These are phyloP conservation scores for Leersia perrieri DNA, from an alignment of 176 grass and related monocot genomes.

Conservation along the genomic window DNA sequence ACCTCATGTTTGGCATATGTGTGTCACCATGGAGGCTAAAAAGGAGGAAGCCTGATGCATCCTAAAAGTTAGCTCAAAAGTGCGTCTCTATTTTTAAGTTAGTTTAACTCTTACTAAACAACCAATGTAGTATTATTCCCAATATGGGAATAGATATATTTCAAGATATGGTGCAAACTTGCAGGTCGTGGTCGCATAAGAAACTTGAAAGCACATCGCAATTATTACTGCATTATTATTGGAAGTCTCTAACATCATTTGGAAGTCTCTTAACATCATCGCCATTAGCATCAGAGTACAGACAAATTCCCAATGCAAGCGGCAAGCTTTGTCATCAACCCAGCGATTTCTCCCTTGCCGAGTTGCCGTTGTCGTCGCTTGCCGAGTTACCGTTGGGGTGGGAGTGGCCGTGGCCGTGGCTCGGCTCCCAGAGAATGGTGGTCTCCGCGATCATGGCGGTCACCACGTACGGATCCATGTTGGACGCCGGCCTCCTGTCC, in stretches of 20 bases:
- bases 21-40: too few relatives aligned
- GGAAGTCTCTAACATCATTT: not conserved
- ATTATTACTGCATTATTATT: not conserved
- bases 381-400: conserved; percentile 44
- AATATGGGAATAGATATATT: too few relatives aligned
- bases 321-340: not conserved
- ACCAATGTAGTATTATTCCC: too few relatives aligned
- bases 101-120: too few relatives aligned
- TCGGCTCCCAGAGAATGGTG: conserved; percentile 54
- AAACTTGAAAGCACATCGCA: not conserved
- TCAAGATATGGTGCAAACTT: too few relatives aligned
- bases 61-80: too few relatives aligned
- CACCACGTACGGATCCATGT: conserved; percentile 96
- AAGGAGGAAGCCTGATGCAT: too few relatives aligned
- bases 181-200: not conserved
- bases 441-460: conserved; percentile 77
- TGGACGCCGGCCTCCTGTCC: conserved; percentile 76
- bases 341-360: not conserved
- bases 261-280: too few relatives aligned
- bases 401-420: not conserved
- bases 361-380: not conserved
- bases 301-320: not conserved
- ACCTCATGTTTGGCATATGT: too few relatives aligned
- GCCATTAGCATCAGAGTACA: not conserved
- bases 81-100: too few relatives aligned